Evolutionary conservation across 495 filamentous ascomycete genomes (phyloP), one percentile per base, ranked within the genome.

Genomic region (Podospora pseudopauciseta): DNA sequence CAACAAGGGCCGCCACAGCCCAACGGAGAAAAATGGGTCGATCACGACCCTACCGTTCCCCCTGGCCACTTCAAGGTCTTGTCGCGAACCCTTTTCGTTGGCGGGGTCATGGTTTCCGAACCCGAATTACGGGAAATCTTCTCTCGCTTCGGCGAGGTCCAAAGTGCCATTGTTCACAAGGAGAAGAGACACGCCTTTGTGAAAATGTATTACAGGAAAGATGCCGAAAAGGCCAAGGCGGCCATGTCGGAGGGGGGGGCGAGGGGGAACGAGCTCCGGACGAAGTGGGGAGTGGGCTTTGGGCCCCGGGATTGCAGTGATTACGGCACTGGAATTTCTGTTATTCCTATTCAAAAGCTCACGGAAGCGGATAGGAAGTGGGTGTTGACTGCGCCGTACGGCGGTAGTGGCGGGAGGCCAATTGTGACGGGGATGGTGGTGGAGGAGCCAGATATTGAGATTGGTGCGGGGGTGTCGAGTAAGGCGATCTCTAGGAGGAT

Each of bases 161-260:
- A 99, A 74, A 96, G 93, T 13, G 97, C 93, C 78, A 99, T 99
- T 68, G 94, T 97, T 73, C 97, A 98, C 79, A 89, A 90, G 67
- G 96, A 98, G 71, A 98, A 97, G 79, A 91, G 95, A 26, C 96
- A 98, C 80, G 95, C 95, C 15, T 99, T 99, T 74, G 94, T 99
- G 70, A 99, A 99, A 79, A 98, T 99, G 95, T 85, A 93, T 67
- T 92, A 85, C 65, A 93, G 96, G 27, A 82, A 85, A 32, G 93
- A 97, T 75, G 94, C 95, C 13, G 85, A 97, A 30, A 78, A 76
- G 63, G 95, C 95, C 62, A 92, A 95, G 69, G 87, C 90, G n/a
- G 92, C 89, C 56, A 97, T 98, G 93, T 93, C 87, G 88, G 66
- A 84, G 85, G 63, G 82, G 87, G 30, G 88, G 94, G 60, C 87